Base-by-base conservation (phyloP, 2,329 filamentous ascomycete species). In the Aspergillus fumigatiaffinis region DNA sequence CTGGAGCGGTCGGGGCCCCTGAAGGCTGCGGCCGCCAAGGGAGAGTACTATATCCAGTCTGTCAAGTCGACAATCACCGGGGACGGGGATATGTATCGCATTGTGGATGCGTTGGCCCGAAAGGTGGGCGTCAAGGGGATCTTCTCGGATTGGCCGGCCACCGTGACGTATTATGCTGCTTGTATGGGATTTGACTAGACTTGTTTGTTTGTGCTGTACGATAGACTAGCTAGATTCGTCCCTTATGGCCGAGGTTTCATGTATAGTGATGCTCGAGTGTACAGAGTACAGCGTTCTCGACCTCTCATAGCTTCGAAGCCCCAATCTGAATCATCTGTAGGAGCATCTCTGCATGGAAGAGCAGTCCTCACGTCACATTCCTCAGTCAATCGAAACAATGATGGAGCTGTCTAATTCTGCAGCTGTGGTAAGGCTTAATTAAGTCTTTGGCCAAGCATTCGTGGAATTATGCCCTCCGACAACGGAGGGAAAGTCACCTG, bases 81-180 rank as follows among this genome's bases (percentile, higher is more conserved):
- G n/a, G 62, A 64, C 17, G 62, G 62, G 29, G 62, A 64, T 17
- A 61, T 64, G 58, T 64, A 64, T 51, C 60, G 60, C 32, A 64
- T 64, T 26, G 58, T 64, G 4, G 62, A 64, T 51, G 62, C 56
- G n/a, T 23, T 64, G 50, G 58, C 60, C 17, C 60, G 50, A 23
- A 64, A 64, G 58, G 62, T 62, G 9, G 60, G 60, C 8, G 62
- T 64, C 23, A 57, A 52, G 32, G 60, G 51, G 2, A 62, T 64
- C 17, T 64, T 63, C 50, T 64, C 62, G 17, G 62, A 64, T 47
- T 64, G 62, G 62, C 62, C 62, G 3, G 62, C 60, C 10, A 64
- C 62, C 1, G 62, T 64, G 47, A 60, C 62, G 4, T 64, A 64
- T 41, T 64, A 64, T 56, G 62, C 62, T 20, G 57, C 50, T 49